Conservation (phyloP, 2,329 filamentous ascomycete genomes). For the Orbilia javanica region DNA sequence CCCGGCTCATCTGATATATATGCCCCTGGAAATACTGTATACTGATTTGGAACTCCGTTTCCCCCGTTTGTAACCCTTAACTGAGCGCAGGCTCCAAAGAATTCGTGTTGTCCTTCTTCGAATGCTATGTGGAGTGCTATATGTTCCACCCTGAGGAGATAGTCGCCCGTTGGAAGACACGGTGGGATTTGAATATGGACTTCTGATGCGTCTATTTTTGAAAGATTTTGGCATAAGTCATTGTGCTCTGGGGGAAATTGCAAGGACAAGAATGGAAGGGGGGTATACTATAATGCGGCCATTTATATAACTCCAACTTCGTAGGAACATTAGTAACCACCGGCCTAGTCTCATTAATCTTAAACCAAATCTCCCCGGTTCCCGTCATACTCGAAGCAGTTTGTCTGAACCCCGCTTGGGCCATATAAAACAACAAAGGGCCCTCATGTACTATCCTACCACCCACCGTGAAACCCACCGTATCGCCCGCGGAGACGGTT, state of each 20-base stretch:
- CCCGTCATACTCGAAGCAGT: constrained; percentile 63
- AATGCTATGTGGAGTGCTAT: constrained; percentile 67
- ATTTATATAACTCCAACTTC: constrained; percentile 13
- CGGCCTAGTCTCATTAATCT: constrained; percentile 63
- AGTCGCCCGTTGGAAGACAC: constrained; percentile 66
- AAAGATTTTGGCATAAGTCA: not conserved
- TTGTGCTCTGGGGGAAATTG: too few relatives aligned
- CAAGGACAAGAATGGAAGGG: not conserved
- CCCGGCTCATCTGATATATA: constrained; percentile 60
- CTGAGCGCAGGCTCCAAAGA: constrained; percentile 68
- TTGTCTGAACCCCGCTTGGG: constrained; percentile 60
- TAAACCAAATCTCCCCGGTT: constrained; percentile 64
- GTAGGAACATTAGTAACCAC: constrained; percentile 14
- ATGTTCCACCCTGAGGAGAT: constrained; percentile 68
- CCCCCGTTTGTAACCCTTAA: constrained; percentile 66
- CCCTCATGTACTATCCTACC: constrained; percentile 66
- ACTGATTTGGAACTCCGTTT: constrained; percentile 63
- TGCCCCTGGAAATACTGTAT: constrained; percentile 66
- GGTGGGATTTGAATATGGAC: constrained; percentile 65
- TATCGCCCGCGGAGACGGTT: constrained; percentile 63
- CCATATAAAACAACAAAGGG: constrained; percentile 67
- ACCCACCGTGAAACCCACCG: constrained; percentile 56
- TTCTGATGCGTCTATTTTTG: constrained; percentile 29
- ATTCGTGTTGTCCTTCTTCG: constrained; percentile 64
- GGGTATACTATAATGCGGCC: constrained; percentile 37